Conservation (phyloP, 805 yeast species). For the Zygosaccharomyces pseudorouxii region DNA sequence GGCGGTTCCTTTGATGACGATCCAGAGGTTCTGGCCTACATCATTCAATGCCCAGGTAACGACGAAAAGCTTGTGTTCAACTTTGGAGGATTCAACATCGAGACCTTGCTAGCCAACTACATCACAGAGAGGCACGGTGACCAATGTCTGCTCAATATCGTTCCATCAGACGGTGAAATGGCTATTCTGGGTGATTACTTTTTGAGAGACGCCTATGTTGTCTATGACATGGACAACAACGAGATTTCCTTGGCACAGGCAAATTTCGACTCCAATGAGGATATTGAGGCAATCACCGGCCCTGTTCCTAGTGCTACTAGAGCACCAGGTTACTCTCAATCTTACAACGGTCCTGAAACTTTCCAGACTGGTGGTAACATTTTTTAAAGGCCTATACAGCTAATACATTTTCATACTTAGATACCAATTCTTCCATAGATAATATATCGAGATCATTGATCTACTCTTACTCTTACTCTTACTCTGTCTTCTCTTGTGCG, state of each 20-base stretch:
- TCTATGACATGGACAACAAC: constrained; percentile 47
- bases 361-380: neutral
- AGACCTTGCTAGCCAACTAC: constrained; percentile 41
- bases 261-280: constrained; percentile 29
- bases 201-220: constrained; percentile 51
- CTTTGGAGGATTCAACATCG: constrained; percentile 50
- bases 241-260: constrained; percentile 49
- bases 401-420: neutral
- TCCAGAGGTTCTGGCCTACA: constrained; percentile 40
- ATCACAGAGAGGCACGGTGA: constrained; percentile 16
- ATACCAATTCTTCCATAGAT: neutral
- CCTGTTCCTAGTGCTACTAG: constrained; percentile 47
- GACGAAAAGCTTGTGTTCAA: constrained; percentile 35
- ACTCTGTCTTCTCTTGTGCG: no score
- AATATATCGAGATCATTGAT: neutral
- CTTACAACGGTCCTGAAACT: constrained; percentile 22
- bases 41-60: constrained; percentile 37
- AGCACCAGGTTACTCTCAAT: constrained; percentile 44
- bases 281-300: constrained; percentile 44
- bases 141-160: constrained; percentile 41
- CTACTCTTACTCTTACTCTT: no score
- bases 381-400: neutral
- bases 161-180: constrained; percentile 34
- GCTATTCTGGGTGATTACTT: constrained; percentile 51
- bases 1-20: constrained; percentile 37